A percentile compares a stretch with the other conserved stretches of the same genome.
phyloP scores from a whole-genome alignment of 2,329 filamentous ascomycete species.

The Elsinoe ampelina region DNA sequence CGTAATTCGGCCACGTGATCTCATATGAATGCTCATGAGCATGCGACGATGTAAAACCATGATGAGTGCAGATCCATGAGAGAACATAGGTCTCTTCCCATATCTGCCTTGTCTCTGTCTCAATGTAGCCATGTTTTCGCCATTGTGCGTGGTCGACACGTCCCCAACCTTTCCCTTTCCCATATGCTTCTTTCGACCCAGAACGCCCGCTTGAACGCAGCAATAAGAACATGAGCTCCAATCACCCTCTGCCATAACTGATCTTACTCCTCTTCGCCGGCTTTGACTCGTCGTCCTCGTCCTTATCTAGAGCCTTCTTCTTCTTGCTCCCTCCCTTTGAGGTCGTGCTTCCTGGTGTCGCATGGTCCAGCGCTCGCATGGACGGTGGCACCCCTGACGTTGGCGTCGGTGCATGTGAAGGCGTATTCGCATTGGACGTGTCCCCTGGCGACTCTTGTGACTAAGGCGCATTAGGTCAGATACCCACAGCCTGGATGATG shows the following conservation, averaged over 20 bases:
- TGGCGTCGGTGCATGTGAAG: constrained; percentile 41
- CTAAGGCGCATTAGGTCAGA: not conserved
- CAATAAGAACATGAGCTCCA: not conserved
- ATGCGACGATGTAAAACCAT: no score
- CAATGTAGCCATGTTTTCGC: no score
- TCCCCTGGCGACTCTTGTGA: constrained; percentile 32
- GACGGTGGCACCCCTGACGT: constrained; percentile 37
- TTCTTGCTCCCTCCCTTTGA: constrained; percentile 33
- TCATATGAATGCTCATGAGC: no score
- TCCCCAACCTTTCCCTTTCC: not conserved
- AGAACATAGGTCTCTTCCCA: no score
- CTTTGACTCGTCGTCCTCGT: constrained; percentile 39
- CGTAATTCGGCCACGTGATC: no score
- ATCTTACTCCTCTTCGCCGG: constrained; percentile 41
- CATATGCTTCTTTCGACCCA: not conserved
- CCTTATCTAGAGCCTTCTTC: constrained; percentile 35
- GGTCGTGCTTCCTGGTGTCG: constrained; percentile 29
- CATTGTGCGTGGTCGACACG: no score
- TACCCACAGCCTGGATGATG: no score
- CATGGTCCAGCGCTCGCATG: constrained; percentile 35
- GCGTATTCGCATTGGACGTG: constrained; percentile 30
- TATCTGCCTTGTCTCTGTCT: no score
- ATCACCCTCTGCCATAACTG: constrained; percentile 39
- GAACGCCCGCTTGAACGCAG: constrained; percentile 17
- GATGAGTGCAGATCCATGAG: no score